phyloP scores from a whole-genome alignment of 2,329 filamentous ascomycete genomes.

The Hysterium pulicare region DNA sequence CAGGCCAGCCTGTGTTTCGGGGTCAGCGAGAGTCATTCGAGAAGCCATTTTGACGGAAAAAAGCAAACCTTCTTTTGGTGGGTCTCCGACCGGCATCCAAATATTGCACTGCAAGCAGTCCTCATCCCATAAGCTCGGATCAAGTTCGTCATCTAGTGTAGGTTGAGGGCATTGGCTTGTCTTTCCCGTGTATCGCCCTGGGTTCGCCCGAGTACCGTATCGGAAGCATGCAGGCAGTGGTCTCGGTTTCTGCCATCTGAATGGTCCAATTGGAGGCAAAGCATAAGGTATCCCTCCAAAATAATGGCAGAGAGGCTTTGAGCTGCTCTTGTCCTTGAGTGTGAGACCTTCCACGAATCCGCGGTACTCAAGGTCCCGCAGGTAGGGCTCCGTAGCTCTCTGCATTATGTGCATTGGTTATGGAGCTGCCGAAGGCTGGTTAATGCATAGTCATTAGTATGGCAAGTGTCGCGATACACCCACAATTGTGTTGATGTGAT shows the following conservation, averaged over 20 bases:
- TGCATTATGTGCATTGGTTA: too few relatives aligned
- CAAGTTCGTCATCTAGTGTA: constrained; percentile 11
- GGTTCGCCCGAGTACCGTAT: constrained; percentile 50
- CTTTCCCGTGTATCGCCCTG: constrained; percentile 44
- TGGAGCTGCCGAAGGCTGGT: too few relatives aligned
- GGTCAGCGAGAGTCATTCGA: background rate
- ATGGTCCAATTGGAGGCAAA: constrained; percentile 46
- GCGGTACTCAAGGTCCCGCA: constrained; percentile 39
- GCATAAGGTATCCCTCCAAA: constrained; percentile 57
- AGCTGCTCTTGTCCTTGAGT: constrained; percentile 31
- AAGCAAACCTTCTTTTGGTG: constrained; percentile 34
- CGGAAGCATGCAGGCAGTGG: constrained; percentile 47
- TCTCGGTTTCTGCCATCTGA: constrained; percentile 50
- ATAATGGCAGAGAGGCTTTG: constrained; percentile 45
- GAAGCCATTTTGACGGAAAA: background rate
- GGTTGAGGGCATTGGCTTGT: constrained; percentile 53
- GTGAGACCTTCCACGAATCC: constrained; percentile 52
- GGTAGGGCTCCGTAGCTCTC: constrained; percentile 24
- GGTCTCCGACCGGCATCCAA: constrained; percentile 50
- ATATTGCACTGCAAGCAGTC: constrained; percentile 57
- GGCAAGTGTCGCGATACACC: too few relatives aligned
- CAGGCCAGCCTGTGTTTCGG: constrained; percentile 49
- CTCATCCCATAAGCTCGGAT: constrained; percentile 41
- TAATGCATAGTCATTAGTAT: too few relatives aligned
- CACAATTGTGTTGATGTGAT: too few relatives aligned